These are phyloP conservation scores for Boletus sensibilis DNA, from an alignment of 768 basidiomycete species.

Conservation along the genomic window DNA sequence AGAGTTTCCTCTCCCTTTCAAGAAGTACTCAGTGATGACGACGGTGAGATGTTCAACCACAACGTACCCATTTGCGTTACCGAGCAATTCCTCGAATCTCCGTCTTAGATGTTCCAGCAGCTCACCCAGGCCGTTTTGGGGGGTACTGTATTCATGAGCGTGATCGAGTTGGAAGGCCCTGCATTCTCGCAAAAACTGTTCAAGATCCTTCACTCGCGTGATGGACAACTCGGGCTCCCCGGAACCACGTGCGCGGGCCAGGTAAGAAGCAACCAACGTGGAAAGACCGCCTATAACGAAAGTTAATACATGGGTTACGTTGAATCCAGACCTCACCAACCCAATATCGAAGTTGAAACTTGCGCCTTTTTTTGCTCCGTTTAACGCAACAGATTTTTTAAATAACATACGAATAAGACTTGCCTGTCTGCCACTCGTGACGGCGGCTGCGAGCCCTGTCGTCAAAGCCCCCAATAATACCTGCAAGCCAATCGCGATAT, in stretches of 20 bases:
- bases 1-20: conserved; percentile 22
- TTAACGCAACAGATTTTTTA: not conserved
- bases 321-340: conserved; percentile 18
- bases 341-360: conserved; percentile 41
- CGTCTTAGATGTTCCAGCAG: conserved; percentile 15
- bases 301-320: not conserved
- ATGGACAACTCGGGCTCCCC: conserved; percentile 69
- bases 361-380: conserved; percentile 28
- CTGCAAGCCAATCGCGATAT: conserved; percentile 59
- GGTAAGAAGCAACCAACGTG: conserved; percentile 68
- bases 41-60: not conserved
- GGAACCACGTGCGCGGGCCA: conserved; percentile 67
- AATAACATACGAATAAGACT: conserved; percentile 4
- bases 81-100: conserved; percentile 31
- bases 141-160: conserved; percentile 36
- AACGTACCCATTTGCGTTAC: conserved; percentile 27
- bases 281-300: conserved; percentile 52
- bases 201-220: conserved; percentile 55
- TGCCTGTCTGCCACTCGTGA: conserved; percentile 42
- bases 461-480: conserved; percentile 65
- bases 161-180: conserved; percentile 57
- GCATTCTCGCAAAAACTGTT: conserved; percentile 64
- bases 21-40: not conserved
- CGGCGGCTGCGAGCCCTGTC: conserved; percentile 57
- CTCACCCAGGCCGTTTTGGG: conserved; percentile 7